phyloP scores from a whole-genome alignment of 1,284 basidiomycete genomes.

The Microstroma glucosiphilum region DNA sequence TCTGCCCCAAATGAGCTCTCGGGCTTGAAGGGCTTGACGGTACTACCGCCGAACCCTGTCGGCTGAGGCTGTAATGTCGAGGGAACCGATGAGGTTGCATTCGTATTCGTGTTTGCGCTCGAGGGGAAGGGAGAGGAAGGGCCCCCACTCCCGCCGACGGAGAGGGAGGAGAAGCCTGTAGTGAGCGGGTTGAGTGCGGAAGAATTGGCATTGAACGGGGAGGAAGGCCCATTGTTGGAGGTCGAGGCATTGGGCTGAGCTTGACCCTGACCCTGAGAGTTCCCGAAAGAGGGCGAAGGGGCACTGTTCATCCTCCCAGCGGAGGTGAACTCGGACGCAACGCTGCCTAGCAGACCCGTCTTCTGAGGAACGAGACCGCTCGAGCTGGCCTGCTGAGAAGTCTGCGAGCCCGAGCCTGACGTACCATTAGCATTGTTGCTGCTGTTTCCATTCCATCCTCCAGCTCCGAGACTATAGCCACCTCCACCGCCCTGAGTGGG shows the following conservation, averaged over 20 bases:
- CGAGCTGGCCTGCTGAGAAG: constrained; percentile 4
- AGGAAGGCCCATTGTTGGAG: constrained; percentile 11
- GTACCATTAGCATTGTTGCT: constrained; percentile 16
- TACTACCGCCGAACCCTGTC: constrained; percentile 35
- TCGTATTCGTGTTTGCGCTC: constrained; percentile 11
- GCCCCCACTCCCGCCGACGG: constrained; percentile 16
- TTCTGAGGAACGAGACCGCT: constrained; percentile 38
- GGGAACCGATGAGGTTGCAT: background rate
- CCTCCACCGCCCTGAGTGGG: constrained; percentile 22
- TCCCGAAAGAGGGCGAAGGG: constrained; percentile 8
- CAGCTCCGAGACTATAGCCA: constrained; percentile 32
- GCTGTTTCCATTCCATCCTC: constrained; percentile 32
- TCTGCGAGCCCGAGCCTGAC: background rate
- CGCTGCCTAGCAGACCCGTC: constrained; percentile 49
- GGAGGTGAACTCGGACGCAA: constrained; percentile 51
- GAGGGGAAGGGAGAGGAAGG: background rate
- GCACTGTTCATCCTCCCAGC: constrained; percentile 11
- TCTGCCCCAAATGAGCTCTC: constrained; percentile 29
- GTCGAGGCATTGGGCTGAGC: constrained; percentile 9
- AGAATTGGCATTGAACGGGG: constrained; percentile 6
- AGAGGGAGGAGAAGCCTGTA: constrained; percentile 23
- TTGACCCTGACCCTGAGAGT: background rate
- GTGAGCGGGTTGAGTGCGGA: constrained; percentile 13
- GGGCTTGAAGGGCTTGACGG: constrained; percentile 34
- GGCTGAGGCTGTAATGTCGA: constrained; percentile 28